Conservation (phyloP, 2,329 filamentous ascomycete genomes). For the Colletotrichum eremochloae region DNA sequence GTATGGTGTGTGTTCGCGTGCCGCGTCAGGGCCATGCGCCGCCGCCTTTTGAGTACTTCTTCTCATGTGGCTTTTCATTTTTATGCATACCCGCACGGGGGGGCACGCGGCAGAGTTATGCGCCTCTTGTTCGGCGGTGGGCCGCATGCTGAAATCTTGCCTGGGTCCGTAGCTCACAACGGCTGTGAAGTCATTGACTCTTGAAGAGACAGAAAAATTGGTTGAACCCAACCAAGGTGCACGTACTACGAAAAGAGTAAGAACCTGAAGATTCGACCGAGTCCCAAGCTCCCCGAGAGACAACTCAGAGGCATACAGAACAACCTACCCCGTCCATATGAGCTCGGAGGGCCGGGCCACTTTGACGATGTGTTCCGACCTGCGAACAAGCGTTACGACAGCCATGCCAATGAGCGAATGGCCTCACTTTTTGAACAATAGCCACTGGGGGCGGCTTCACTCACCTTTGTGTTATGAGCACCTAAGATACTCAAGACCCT, state of each 20-base stretch:
- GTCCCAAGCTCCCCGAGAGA: constrained; percentile 8
- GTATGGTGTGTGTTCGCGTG: constrained; percentile 18
- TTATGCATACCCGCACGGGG: not conserved
- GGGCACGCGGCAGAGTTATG: not conserved
- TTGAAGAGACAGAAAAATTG: no score
- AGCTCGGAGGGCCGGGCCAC: not conserved
- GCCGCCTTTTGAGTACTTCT: not conserved
- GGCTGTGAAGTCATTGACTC: constrained; percentile 5
- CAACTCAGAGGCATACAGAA: constrained; percentile 3
- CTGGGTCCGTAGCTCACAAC: not conserved
- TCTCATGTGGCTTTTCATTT: not conserved
- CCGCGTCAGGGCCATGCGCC: constrained; percentile 1
- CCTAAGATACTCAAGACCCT: not conserved
- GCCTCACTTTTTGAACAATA: not conserved
- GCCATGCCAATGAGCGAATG: constrained; percentile 13
- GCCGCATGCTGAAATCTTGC: not conserved
- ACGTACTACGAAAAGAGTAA: no score
- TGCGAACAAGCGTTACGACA: not conserved
- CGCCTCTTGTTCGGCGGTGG: not conserved
- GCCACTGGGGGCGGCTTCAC: not conserved
- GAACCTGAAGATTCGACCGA: constrained; percentile 12
- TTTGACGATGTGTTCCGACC: no score
- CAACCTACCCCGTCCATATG: constrained; percentile 12
- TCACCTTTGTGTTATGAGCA: not conserved
- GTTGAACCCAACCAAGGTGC: no score